phyloP scores from a whole-genome alignment of 306 rosid genomes.

The Chamaecrista fasciculata region DNA sequence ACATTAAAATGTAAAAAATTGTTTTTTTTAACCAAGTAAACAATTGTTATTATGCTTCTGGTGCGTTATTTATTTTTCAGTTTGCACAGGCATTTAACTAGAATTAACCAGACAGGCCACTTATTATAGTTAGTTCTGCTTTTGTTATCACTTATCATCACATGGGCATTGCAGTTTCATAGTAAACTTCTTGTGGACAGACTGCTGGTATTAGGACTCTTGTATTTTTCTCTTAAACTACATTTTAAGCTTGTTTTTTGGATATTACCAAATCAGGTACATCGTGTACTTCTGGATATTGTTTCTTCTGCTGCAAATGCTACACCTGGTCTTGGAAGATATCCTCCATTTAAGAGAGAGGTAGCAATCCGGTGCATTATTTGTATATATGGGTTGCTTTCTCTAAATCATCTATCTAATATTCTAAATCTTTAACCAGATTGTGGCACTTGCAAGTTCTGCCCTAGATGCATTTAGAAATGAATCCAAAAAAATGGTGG shows the following conservation, averaged over 20 bases:
- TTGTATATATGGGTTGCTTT: not conserved
- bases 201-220: not conserved
- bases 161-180: not conserved
- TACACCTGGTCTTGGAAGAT: slow-evolving; percentile 98
- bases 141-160: slow-evolving; percentile 16
- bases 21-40: too few relatives aligned
- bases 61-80: not conserved
- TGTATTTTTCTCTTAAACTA: not conserved
- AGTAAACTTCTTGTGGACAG: not conserved
- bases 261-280: slow-evolving; percentile 55
- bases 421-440: slow-evolving; percentile 44
- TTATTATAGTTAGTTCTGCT: slow-evolving; percentile 17
- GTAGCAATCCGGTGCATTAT: slow-evolving; percentile 36
- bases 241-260: slow-evolving; percentile 4
- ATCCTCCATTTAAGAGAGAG: slow-evolving; percentile 99
- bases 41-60: not conserved
- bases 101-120: not conserved
- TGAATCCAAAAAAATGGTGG: slow-evolving; percentile 94
- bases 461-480: slow-evolving; percentile 81
- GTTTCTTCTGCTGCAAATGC: slow-evolving; percentile 93
- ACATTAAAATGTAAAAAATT: slow-evolving; percentile 7
- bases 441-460: slow-evolving; percentile 86
- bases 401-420: slow-evolving; percentile 16
- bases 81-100: slow-evolving; percentile 1
- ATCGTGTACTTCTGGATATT: slow-evolving; percentile 84